Conservation (phyloP, 257 asterid genomes). For the Solanum piurae region DNA sequence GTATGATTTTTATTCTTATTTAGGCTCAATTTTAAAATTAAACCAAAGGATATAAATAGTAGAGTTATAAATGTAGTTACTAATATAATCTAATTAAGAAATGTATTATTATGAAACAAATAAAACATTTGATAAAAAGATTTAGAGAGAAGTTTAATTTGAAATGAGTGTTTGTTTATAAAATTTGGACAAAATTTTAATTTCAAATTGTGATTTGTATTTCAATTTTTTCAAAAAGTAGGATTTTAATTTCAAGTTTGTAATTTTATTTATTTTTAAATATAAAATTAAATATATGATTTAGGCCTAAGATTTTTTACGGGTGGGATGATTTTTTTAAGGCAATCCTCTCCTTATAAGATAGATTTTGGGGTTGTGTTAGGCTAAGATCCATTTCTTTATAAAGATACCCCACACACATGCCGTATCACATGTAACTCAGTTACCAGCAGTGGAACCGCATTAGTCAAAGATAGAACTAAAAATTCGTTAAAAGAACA, state of each 20-base stretch:
- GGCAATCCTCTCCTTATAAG: too few species aligned
- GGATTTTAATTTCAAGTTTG: neutral
- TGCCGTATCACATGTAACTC: neutral
- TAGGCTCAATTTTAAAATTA: neutral
- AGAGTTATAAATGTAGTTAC: neutral
- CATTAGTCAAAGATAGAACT: neutral
- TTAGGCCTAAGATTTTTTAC: neutral
- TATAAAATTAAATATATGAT: neutral
- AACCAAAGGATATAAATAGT: neutral
- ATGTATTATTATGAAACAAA: neutral
- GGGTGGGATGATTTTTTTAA: neutral
- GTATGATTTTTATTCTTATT: neutral
- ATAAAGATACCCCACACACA: too few species aligned
- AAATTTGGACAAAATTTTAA: neutral
- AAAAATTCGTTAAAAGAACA: too few species aligned
- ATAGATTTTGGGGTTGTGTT: too few species aligned
- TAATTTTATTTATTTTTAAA: neutral
- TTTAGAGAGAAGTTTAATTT: neutral
- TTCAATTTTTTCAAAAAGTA: neutral
- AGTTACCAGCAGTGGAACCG: neutral
- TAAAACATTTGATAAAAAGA: neutral
- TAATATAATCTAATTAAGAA: neutral
- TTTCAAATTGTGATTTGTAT: neutral
- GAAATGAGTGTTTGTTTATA: neutral
- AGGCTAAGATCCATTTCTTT: too few species aligned